Evolutionary conservation across 108 stramenopile species (phyloP).

Genomic region (Stephanodiscus triporus): DNA sequence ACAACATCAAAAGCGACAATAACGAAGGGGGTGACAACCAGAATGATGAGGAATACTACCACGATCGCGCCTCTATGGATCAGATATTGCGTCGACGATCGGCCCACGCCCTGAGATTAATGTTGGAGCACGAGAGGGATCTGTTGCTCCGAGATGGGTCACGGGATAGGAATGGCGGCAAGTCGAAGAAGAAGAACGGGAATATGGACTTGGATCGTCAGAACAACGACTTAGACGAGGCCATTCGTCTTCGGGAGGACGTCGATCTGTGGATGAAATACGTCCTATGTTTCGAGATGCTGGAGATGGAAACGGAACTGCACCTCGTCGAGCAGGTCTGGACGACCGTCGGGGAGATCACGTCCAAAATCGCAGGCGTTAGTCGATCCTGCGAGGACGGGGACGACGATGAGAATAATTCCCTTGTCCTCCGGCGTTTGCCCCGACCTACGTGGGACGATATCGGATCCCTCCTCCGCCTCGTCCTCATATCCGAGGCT

Average conservation of each 20-base stretch:
- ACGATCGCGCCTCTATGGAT: slow-evolving; percentile 22
- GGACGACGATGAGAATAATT: neutral
- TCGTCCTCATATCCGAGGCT: slow-evolving; percentile 66
- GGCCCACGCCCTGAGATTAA: slow-evolving; percentile 56
- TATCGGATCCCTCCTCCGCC: slow-evolving; percentile 64
- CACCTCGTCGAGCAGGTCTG: slow-evolving; percentile 88
- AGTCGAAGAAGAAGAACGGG: slow-evolving; percentile 6
- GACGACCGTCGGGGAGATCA: slow-evolving; percentile 64
- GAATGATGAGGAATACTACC: neutral
- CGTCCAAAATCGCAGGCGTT: slow-evolving; percentile 13
- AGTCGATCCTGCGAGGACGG: neutral
- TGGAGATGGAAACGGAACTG: slow-evolving; percentile 85
- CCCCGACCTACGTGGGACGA: slow-evolving; percentile 63
- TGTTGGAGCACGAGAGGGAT: slow-evolving; percentile 39
- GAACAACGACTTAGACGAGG: neutral
- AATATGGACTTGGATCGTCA: neutral
- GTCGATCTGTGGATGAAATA: slow-evolving; percentile 70
- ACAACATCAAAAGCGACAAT: neutral
- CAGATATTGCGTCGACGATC: slow-evolving; percentile 65
- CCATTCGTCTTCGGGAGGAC: neutral
- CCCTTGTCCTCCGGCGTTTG: slow-evolving; percentile 1
- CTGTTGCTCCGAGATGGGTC: slow-evolving; percentile 1
- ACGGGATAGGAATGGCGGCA: slow-evolving; percentile 9
- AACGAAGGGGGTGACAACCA: too few relatives aligned
- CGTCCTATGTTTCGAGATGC: slow-evolving; percentile 71